Evolutionary conservation across 2,329 filamentous ascomycete species (phyloP).

Genomic region (Penicillium griseofulvum): DNA sequence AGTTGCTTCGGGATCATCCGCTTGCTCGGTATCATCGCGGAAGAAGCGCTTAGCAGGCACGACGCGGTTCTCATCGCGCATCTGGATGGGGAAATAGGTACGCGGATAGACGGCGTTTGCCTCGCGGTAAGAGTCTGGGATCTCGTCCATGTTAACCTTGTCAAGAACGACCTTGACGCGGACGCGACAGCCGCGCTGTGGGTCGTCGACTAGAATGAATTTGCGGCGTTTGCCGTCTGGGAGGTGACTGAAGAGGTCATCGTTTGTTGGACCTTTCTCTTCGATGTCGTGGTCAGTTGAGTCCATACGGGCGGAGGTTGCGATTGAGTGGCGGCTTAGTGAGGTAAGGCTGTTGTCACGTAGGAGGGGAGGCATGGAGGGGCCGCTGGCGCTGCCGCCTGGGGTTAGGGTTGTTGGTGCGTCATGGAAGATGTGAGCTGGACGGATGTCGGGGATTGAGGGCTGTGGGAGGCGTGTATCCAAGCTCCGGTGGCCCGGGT

Average conservation of each 20-base stretch:
- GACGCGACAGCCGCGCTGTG: conserved; percentile 73
- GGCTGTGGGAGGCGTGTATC: conserved; percentile 52
- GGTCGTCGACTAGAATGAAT: conserved; percentile 93
- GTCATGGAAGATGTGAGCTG: conserved; percentile 69
- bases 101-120: conserved; percentile 85
- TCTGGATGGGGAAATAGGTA: conserved; percentile 88
- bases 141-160: conserved; percentile 88
- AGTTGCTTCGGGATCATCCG: conserved; percentile 38
- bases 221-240: conserved; percentile 90
- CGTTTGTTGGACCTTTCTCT: conserved; percentile 44
- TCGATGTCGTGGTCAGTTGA: conserved; percentile 25
- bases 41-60: conserved; percentile 74
- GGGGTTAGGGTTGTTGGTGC: conserved; percentile 64
- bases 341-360: conserved; percentile 53
- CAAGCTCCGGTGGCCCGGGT: conserved; percentile 58
- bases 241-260: conserved; percentile 79
- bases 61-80: conserved; percentile 73
- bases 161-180: conserved; percentile 92
- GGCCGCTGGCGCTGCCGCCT: conserved; percentile 39
- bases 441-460: conserved; percentile 63
- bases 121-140: conserved; percentile 92
- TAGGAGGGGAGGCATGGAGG: conserved; percentile 64
- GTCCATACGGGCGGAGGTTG: conserved; percentile 31
- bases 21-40: conserved; percentile 64
- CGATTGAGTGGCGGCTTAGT: conserved; percentile 35